Percentiles rank a stretch among this genome's conserved stretches.
Evolutionary conservation across 2,329 filamentous ascomycete species (phyloP).

Genomic region (Penicillium sp.): DNA sequence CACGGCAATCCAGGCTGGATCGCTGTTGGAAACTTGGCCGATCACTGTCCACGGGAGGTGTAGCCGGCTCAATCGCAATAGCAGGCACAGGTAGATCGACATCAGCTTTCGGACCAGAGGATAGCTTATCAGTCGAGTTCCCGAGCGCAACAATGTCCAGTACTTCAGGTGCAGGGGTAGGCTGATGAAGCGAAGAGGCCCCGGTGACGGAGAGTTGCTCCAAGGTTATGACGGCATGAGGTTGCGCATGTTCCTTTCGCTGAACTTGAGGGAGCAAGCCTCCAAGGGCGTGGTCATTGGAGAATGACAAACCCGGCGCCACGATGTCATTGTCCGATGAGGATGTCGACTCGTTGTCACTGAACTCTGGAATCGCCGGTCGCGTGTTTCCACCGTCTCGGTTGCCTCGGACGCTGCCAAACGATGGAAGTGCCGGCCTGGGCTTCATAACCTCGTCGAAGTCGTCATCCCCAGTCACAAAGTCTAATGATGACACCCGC

Average conservation of each 20-base stretch:
- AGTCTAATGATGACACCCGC: constrained; percentile 30
- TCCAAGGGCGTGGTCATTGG: constrained; percentile 57
- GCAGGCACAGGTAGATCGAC: constrained; percentile 39
- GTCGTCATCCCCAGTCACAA: constrained; percentile 48
- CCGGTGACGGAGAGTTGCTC: constrained; percentile 20
- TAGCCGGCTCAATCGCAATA: constrained; percentile 52
- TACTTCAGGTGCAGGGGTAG: not conserved
- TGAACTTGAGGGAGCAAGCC: constrained; percentile 50
- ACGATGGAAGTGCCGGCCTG: constrained; percentile 60
- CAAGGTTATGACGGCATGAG: constrained; percentile 9
- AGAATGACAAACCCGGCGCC: constrained; percentile 36
- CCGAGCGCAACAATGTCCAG: constrained; percentile 8
- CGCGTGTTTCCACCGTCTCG: constrained; percentile 34
- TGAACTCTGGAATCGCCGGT: constrained; percentile 25
- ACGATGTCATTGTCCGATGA: constrained; percentile 49
- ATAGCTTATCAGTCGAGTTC: constrained; percentile 9
- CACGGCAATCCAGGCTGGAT: constrained; percentile 47
- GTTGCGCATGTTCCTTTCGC: constrained; percentile 6
- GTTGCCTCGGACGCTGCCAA: constrained; percentile 62
- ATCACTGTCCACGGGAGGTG: constrained; percentile 46
- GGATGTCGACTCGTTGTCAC: constrained; percentile 36
- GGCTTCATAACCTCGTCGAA: constrained; percentile 61
- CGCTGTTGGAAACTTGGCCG: constrained; percentile 25
- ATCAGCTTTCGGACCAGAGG: constrained; percentile 13
- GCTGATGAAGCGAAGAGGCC: not conserved